phyloP scores from a whole-genome alignment of 345 rosid species.

The Firmiana major region DNA sequence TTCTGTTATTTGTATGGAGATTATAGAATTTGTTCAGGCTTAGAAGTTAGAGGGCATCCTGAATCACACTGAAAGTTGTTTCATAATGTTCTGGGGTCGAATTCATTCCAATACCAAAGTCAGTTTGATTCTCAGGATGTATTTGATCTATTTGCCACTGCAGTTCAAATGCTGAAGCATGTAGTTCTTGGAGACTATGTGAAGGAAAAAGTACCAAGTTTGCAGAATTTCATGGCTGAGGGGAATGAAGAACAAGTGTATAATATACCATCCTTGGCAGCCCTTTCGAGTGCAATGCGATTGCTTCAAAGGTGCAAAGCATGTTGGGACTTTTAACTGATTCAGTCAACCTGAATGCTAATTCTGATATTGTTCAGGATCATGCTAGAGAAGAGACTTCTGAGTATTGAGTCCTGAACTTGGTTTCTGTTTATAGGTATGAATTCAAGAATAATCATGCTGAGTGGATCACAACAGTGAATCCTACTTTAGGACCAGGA shows the following conservation, averaged over 20 bases:
- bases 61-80: background rate
- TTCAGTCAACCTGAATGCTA: background rate
- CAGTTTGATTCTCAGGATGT: no score
- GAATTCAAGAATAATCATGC: constrained; percentile 86
- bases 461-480: constrained; percentile 61
- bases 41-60: background rate
- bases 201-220: constrained; percentile 55
- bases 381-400: background rate
- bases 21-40: background rate
- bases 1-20: background rate
- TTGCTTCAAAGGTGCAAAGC: constrained; percentile 46
- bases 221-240: constrained; percentile 52
- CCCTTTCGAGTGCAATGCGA: constrained; percentile 74
- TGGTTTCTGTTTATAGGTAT: constrained; percentile 34
- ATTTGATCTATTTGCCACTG: background rate
- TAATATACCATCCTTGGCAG: constrained; percentile 62
- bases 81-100: no score
- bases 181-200: constrained; percentile 55
- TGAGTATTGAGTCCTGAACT: background rate
- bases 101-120: no score
- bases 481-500: constrained; percentile 68
- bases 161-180: constrained; percentile 52
- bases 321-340: background rate
- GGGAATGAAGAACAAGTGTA: constrained; percentile 33
- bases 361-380: background rate